These are phyloP conservation scores for Lumnitzera racemosa DNA, from an alignment of 345 rosid genomes.

Conservation along the genomic window DNA sequence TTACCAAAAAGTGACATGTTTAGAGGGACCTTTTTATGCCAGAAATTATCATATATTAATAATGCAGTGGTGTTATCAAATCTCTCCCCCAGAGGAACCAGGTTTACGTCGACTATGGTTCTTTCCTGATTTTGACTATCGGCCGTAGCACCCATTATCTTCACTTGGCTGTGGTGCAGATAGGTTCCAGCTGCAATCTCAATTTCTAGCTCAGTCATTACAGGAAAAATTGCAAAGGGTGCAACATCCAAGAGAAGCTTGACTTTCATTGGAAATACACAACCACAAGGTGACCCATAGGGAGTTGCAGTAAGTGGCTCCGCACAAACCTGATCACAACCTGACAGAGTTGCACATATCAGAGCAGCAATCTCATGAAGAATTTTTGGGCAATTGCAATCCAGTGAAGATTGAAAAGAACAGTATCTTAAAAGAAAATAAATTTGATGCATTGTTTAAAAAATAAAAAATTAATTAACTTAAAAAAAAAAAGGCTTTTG, in stretches of 20 bases:
- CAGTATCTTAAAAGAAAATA: too few species aligned
- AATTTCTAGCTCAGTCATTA: constrained; percentile 82
- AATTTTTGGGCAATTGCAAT: too few species aligned
- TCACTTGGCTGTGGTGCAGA: constrained; percentile 95
- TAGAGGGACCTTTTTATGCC: constrained; percentile 67
- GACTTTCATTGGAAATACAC: constrained; percentile 96
- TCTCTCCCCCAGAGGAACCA: constrained; percentile 97
- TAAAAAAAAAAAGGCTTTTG: too few species aligned
- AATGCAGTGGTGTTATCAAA: constrained; percentile 92
- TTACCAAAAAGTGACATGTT: constrained; percentile 73
- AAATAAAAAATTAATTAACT: too few species aligned
- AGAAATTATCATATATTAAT: constrained; percentile 72
- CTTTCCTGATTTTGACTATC: constrained; percentile 85
- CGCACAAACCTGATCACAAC: constrained; percentile 78
- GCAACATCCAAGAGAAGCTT: constrained; percentile 78
- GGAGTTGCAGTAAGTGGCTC: constrained; percentile 92
- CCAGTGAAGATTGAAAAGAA: too few species aligned
- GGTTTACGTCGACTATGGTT: constrained; percentile 75
- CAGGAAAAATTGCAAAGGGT: constrained; percentile 76
- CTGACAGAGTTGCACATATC: constrained; percentile 26
- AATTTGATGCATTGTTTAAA: too few species aligned
- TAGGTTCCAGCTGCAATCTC: constrained; percentile 92
- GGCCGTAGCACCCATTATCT: constrained; percentile 96
- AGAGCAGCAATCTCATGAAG: background rate
- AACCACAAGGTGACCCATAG: constrained; percentile 94